Evolutionary conservation across 352 stramenopile species (phyloP).

Genomic region (Phytophthora constricta): DNA sequence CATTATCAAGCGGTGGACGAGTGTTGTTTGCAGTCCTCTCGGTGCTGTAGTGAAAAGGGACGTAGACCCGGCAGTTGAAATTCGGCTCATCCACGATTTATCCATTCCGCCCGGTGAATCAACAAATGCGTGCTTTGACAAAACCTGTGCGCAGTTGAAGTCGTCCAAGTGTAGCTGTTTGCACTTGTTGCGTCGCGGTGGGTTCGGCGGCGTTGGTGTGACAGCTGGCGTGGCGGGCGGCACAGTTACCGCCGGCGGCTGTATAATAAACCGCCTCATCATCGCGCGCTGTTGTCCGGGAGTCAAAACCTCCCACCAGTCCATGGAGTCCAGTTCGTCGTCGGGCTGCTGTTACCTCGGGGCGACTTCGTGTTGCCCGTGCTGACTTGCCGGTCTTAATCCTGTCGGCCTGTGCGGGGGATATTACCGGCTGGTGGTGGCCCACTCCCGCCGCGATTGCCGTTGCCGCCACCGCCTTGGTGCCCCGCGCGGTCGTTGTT

Average conservation of each 20-base stretch:
- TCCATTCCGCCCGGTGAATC: neutral
- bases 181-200: too few relatives aligned
- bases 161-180: too few relatives aligned
- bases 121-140: neutral
- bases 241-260: neutral
- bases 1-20: neutral
- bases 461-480: neutral
- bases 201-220: too few relatives aligned
- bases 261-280: neutral
- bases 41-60: neutral
- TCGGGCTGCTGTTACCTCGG: too few relatives aligned
- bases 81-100: neutral
- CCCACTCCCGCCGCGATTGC: too few relatives aligned
- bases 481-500: neutral
- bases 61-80: neutral
- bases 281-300: neutral
- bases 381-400: too few relatives aligned
- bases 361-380: too few relatives aligned
- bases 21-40: neutral
- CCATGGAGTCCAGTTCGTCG: too few relatives aligned
- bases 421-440: too few relatives aligned
- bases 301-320: constrained; percentile 1
- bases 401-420: too few relatives aligned
- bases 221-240: too few relatives aligned
- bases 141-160: neutral